Conservation (phyloP, 2,329 filamentous ascomycete genomes). For the Fusarium multiceps region DNA sequence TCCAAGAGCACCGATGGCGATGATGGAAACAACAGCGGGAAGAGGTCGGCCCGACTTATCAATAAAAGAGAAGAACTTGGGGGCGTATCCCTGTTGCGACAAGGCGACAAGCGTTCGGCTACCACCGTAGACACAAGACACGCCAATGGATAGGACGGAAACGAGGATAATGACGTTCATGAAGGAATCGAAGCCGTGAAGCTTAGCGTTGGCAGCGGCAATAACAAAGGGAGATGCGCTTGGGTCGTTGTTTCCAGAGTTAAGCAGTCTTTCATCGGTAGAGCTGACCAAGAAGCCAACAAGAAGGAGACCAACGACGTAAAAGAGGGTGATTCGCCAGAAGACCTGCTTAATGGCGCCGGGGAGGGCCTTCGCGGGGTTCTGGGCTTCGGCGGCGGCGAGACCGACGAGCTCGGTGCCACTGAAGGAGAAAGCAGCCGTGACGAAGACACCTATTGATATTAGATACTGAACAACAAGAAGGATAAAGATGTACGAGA, state of each 20-base stretch:
- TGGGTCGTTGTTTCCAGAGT: slow-evolving; percentile 55
- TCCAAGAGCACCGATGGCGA: slow-evolving; percentile 63
- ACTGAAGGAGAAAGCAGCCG: slow-evolving; percentile 77
- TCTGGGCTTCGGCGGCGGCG: slow-evolving; percentile 76
- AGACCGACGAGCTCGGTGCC: slow-evolving; percentile 81
- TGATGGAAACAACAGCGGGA: slow-evolving; percentile 59
- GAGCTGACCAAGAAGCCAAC: slow-evolving; percentile 63
- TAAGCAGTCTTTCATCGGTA: slow-evolving; percentile 60
- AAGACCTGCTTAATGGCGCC: slow-evolving; percentile 85
- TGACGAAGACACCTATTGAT: slow-evolving; percentile 58
- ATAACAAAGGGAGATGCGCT: slow-evolving; percentile 67
- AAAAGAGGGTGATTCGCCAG: slow-evolving; percentile 68
- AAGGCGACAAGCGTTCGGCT: slow-evolving; percentile 69
- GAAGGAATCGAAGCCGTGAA: slow-evolving; percentile 64
- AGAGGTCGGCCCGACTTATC: slow-evolving; percentile 68
- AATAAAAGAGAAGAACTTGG: slow-evolving; percentile 66
- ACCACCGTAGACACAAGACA: slow-evolving; percentile 69
- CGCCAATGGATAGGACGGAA: slow-evolving; percentile 68
- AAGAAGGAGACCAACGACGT: slow-evolving; percentile 64
- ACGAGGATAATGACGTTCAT: slow-evolving; percentile 71
- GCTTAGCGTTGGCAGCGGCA: slow-evolving; percentile 64
- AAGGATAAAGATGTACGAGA: rapidly evolving
- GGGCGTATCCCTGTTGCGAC: slow-evolving; percentile 69
- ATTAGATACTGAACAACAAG: neutral
- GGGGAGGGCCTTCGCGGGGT: slow-evolving; percentile 79